Conservation (phyloP, 192 early-diverging fungal genomes). For the Podila clonocystis region DNA sequence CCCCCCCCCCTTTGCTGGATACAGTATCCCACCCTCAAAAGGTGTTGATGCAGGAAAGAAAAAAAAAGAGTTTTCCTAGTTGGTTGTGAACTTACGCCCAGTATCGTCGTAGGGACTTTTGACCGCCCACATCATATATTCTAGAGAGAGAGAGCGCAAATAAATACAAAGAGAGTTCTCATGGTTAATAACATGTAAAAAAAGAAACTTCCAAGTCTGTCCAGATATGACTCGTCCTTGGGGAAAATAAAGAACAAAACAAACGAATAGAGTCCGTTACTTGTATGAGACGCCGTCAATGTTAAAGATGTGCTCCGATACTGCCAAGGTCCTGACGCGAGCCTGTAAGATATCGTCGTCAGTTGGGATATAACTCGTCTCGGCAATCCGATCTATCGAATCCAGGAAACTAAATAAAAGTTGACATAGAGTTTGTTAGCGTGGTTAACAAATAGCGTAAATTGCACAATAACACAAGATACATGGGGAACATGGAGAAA, state of each 20-base stretch:
- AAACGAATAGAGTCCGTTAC: slow-evolving; percentile 17
- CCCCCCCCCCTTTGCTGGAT: too few relatives aligned
- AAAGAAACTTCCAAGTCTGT: not conserved
- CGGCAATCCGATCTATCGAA: slow-evolving; percentile 60
- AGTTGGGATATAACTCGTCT: slow-evolving; percentile 64
- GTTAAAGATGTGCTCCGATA: slow-evolving; percentile 73
- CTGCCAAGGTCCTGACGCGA: slow-evolving; percentile 75
- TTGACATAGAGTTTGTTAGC: slow-evolving; percentile 9
- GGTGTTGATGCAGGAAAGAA: not conserved
- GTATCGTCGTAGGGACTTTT: slow-evolving; percentile 69
- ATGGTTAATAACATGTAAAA: not conserved
- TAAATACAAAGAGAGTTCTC: not conserved
- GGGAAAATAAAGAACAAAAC: not conserved
- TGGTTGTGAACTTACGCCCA: slow-evolving; percentile 62
- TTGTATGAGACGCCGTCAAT: slow-evolving; percentile 64
- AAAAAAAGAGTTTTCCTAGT: slow-evolving; percentile 2
- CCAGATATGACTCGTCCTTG: not conserved
- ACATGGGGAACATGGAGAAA: not conserved
- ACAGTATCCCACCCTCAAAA: too few relatives aligned
- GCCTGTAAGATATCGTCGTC: slow-evolving; percentile 77
- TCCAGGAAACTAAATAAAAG: slow-evolving; percentile 57
- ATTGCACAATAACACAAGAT: not conserved
- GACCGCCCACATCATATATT: slow-evolving; percentile 81
- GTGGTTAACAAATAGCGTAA: not conserved
- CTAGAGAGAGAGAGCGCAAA: slow-evolving; percentile 47